Conservation (phyloP, 1,284 basidiomycete species). For the Fomitopsis schrenkii region DNA sequence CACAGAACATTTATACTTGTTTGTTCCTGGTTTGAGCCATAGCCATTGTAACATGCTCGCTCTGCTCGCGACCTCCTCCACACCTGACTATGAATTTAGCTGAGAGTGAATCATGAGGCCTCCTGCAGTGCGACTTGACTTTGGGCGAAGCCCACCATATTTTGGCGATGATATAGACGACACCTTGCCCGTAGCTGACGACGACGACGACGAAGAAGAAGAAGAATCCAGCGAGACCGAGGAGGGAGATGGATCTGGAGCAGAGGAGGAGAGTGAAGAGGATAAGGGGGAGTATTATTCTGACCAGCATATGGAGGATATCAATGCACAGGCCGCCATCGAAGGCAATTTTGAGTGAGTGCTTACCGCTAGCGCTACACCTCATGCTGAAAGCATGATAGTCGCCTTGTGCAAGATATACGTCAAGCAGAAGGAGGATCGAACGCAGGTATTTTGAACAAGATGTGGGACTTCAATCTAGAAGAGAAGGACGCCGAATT, state of each 20-base stretch:
- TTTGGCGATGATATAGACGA: neutral
- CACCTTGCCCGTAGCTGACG: neutral
- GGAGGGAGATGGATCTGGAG: neutral
- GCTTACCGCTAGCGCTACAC: neutral
- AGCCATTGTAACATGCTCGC: too few relatives aligned
- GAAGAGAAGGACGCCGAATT: conserved; percentile 66
- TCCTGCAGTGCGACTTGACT: neutral
- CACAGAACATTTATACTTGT: too few relatives aligned
- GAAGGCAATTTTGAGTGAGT: conserved; percentile 33
- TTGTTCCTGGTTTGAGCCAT: too few relatives aligned
- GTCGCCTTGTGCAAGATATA: conserved; percentile 62
- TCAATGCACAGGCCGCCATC: conserved; percentile 22
- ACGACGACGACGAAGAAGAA: neutral
- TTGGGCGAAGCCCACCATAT: neutral
- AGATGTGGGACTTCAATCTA: conserved; percentile 66
- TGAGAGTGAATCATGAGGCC: neutral
- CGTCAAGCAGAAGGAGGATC: conserved; percentile 46
- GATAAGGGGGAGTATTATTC: conserved; percentile 1
- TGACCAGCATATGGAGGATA: conserved; percentile 6
- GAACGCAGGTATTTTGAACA: conserved; percentile 43
- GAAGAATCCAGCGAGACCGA: neutral
- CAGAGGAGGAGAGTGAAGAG: conserved; percentile 4
- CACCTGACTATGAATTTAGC: neutral
- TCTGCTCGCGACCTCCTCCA: too few relatives aligned
- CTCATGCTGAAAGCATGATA: conserved; percentile 20